Evolutionary conservation across 116 monocot species (phyloP), one percentile per base, ranked within the genome.

Genomic region (Cymodocea nodosa): DNA sequence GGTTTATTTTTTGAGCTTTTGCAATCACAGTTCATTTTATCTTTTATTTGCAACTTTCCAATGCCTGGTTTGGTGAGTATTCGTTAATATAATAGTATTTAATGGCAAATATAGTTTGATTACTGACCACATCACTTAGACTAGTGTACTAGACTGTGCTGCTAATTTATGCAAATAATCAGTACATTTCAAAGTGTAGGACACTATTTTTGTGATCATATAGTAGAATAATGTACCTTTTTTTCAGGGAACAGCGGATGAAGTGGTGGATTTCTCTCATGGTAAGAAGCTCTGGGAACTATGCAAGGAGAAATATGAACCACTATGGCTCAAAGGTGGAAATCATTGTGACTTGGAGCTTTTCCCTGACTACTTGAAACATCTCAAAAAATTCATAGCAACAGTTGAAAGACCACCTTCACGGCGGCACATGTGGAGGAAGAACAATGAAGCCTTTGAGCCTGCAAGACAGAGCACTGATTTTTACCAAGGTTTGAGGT

Each of bases 261-360:
- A 90, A 72, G 90, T 95, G 49, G 95, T 95, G 23, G 83, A 90
- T 71, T 95, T 85, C 53, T 90, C 95, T 9, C 95, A 95, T 70
- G 95, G 95, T 0, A 90, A 85, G 72, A 82, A 85, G 68, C 90
- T 95, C 4, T 95, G 95, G 95, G 87, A 90, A 54, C 81, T 90
- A 6, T 87, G 90, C 64, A 83, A 85, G 68, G 87, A 95, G n/a
- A 95, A 95, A 60, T 95, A 87, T 57, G 95, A 95, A 61, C 95
- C 95, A 18, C 64, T 95, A 13, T 95, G 95, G 95, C 71, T 95
- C 13, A 84, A 85, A 78, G 95, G 95, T 36, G 95, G 95, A 71
- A 83, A 85, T 24, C 95, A 95, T 71, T 95, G 95, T 68, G 84
- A 95, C 63, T 68, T 95, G 19, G 95, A 95, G 71, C 85, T 87